Conservation (phyloP, 805 yeast species). For the Wickerhamiella lipophila region DNA sequence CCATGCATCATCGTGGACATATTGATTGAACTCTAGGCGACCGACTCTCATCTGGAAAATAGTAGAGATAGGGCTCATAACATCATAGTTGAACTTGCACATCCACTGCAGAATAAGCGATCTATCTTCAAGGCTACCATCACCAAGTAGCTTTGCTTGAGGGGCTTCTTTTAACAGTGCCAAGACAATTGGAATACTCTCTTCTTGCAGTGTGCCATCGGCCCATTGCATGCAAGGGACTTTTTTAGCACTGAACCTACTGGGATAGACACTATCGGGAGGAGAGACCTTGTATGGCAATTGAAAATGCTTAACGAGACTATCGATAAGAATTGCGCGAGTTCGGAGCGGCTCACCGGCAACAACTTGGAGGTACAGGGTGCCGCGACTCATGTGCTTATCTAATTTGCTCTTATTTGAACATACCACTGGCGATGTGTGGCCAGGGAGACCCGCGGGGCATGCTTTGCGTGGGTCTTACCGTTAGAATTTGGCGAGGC, state of each 20-base stretch:
- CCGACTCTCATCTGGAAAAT: conserved; percentile 56
- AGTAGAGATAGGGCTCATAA: conserved; percentile 32
- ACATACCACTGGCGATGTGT: too few relatives aligned
- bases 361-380: conserved; percentile 14
- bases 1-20: conserved; percentile 38
- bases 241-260: conserved; percentile 44
- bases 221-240: conserved; percentile 40
- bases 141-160: conserved; percentile 45
- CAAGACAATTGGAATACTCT: conserved; percentile 11
- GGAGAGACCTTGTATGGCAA: conserved; percentile 42
- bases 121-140: conserved; percentile 40
- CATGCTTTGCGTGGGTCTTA: too few relatives aligned
- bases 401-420: too few relatives aligned
- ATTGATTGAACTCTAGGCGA: conserved; percentile 63
- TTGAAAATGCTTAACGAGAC: conserved; percentile 39
- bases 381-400: conserved; percentile 16
- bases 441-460: too few relatives aligned
- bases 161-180: conserved; percentile 13
- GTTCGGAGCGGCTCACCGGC: conserved; percentile 21
- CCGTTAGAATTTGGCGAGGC: too few relatives aligned
- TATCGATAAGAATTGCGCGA: conserved; percentile 16
- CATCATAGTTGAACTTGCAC: conserved; percentile 61
- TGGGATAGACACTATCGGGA: conserved; percentile 34
- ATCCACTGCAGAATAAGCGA: conserved; percentile 64
- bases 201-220: conserved; percentile 10